These are phyloP conservation scores for Cryptococcus deneoformans DNA, from an alignment of 1,284 basidiomycete species.

Conservation along the genomic window DNA sequence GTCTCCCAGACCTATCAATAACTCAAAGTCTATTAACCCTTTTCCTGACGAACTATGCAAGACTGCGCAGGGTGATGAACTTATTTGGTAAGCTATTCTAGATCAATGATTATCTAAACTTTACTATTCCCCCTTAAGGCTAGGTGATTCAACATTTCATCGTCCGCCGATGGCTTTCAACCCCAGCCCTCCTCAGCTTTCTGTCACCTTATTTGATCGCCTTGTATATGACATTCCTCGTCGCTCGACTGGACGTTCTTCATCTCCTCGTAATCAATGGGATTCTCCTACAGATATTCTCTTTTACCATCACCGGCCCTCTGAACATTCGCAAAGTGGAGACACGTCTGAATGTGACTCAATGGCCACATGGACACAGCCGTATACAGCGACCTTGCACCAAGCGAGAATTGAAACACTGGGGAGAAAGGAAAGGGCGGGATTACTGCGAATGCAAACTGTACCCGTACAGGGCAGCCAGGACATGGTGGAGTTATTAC, in stretches of 20 bases:
- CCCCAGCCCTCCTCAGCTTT: background rate
- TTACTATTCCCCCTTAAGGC: background rate
- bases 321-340: background rate
- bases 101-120: background rate
- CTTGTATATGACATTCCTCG: background rate
- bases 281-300: constrained; percentile 1
- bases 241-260: background rate
- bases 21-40: too few relatives aligned
- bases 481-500: background rate
- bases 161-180: background rate
- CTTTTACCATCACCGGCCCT: constrained; percentile 3
- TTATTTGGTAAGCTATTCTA: background rate
- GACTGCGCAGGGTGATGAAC: background rate
- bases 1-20: too few relatives aligned
- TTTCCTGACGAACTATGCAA: background rate
- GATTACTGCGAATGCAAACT: background rate
- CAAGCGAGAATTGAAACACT: background rate
- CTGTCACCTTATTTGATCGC: background rate
- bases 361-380: background rate
- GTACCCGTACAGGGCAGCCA: background rate
- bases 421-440: background rate
- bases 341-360: background rate
- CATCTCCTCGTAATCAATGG: background rate
- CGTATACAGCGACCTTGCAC: background rate
- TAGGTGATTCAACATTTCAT: background rate